phyloP scores from a whole-genome alignment of 805 yeast species.

The Barnettozyma vustinii region DNA sequence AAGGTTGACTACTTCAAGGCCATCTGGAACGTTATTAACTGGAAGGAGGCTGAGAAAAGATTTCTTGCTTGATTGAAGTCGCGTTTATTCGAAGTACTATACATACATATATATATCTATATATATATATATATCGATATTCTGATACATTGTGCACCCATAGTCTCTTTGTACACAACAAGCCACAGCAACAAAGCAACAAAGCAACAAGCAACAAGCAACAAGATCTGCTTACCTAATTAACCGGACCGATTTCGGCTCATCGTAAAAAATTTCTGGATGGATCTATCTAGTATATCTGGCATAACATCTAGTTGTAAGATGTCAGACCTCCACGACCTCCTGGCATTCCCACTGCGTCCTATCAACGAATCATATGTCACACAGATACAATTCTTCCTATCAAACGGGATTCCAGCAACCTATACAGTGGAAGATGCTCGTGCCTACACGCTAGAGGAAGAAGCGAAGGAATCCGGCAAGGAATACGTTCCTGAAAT shows the following conservation, averaged over 20 bases:
- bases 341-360: slow-evolving; percentile 44
- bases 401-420: slow-evolving; percentile 69
- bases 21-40: slow-evolving; percentile 90
- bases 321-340: slow-evolving; percentile 72
- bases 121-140: not conserved
- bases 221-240: not conserved
- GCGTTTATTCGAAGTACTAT: not conserved
- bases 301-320: not conserved
- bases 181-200: not conserved
- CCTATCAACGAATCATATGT: slow-evolving; percentile 47
- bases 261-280: slow-evolving; percentile 1
- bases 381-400: slow-evolving; percentile 38
- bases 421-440: slow-evolving; percentile 81
- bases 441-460: slow-evolving; percentile 35
- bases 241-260: slow-evolving; percentile 4
- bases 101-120: no score
- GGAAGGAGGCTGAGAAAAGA: slow-evolving; percentile 85
- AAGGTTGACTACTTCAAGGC: slow-evolving; percentile 91
- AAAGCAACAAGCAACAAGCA: not conserved
- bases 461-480: slow-evolving; percentile 31
- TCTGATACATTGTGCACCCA: not conserved
- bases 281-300: no score
- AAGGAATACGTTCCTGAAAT: slow-evolving; percentile 30
- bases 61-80: slow-evolving; percentile 31
- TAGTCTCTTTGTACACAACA: not conserved